phyloP scores from a whole-genome alignment of 441 rosid species.

The Pelargonium fulgidum region DNA sequence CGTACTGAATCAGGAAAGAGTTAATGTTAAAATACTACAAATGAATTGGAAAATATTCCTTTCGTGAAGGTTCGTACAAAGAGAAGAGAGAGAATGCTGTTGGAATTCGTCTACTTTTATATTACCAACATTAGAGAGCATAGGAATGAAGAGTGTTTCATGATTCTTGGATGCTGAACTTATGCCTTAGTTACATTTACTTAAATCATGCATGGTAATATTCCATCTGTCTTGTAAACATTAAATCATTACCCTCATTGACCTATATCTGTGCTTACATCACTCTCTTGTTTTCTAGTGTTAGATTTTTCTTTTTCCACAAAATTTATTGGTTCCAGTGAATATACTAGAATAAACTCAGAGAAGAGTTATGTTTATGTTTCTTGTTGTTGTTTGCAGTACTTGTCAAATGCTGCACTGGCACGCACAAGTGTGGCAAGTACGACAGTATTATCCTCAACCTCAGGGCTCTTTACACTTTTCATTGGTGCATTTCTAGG shows the following conservation, averaged over 20 bases:
- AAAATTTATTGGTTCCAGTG: too few species aligned
- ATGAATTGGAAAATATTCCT: too few species aligned
- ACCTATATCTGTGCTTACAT: background rate
- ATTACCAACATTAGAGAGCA: background rate
- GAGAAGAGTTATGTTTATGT: background rate
- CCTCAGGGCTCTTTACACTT: conserved; percentile 95
- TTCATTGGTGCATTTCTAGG: conserved; percentile 88
- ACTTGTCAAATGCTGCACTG: conserved; percentile 94
- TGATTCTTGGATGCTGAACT: background rate
- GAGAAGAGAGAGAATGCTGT: background rate
- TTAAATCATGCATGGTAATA: background rate
- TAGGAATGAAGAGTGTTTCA: background rate
- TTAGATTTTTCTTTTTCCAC: background rate
- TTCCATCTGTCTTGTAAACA: background rate
- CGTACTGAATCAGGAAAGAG: too few species aligned
- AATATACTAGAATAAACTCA: background rate
- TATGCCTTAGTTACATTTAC: background rate
- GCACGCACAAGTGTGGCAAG: conserved; percentile 96
- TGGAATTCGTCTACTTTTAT: background rate
- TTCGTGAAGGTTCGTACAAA: too few species aligned
- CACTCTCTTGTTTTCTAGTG: background rate
- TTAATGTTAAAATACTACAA: too few species aligned
- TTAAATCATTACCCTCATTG: background rate
- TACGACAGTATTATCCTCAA: conserved; percentile 89
- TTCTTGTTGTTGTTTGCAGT: conserved; percentile 38